A percentile compares a stretch with the other conserved stretches of the same genome.
Conservation (phyloP, 805 yeast genomes). For the Kregervanrija delftensis region DNA sequence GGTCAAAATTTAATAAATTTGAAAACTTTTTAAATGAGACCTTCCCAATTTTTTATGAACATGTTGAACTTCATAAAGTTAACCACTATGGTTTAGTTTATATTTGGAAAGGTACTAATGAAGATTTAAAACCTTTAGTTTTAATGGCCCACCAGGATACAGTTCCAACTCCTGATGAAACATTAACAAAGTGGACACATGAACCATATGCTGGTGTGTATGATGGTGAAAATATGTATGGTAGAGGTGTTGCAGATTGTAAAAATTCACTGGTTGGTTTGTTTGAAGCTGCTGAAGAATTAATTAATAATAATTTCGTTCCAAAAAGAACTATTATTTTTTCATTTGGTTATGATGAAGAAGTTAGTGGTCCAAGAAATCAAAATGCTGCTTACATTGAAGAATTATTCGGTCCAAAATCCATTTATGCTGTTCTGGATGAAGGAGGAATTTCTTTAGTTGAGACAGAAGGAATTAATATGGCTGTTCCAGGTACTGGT, state of each 20-base stretch:
- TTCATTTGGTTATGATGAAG: conserved; percentile 49
- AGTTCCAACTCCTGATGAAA: conserved; percentile 40
- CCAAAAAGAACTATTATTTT: conserved; percentile 39
- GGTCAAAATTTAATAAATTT: conserved; percentile 26
- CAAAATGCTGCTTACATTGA: conserved; percentile 30
- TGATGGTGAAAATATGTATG: conserved; percentile 33
- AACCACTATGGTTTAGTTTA: conserved; percentile 39
- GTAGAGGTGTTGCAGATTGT: conserved; percentile 37
- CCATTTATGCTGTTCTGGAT: conserved; percentile 38
- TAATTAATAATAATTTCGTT: conserved; percentile 26
- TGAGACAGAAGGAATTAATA: conserved; percentile 32
- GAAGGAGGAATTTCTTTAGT: conserved; percentile 33
- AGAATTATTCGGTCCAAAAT: conserved; percentile 34
- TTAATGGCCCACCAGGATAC: conserved; percentile 47
- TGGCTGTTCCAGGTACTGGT: conserved; percentile 39
- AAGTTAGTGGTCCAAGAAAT: conserved; percentile 33
- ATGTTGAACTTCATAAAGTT: conserved; percentile 30
- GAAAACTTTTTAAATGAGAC: conserved; percentile 33
- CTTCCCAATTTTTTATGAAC: conserved; percentile 33
- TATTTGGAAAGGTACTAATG: conserved; percentile 37
- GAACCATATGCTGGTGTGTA: conserved; percentile 33
- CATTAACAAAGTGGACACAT: conserved; percentile 32
- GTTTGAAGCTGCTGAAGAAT: conserved; percentile 27
- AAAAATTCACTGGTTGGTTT: conserved; percentile 38
- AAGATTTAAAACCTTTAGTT: conserved; percentile 34